Evolutionary conservation across 805 yeast species (phyloP), one percentile per base, ranked within the genome.

Genomic region (Pichia thaimueangensis): DNA sequence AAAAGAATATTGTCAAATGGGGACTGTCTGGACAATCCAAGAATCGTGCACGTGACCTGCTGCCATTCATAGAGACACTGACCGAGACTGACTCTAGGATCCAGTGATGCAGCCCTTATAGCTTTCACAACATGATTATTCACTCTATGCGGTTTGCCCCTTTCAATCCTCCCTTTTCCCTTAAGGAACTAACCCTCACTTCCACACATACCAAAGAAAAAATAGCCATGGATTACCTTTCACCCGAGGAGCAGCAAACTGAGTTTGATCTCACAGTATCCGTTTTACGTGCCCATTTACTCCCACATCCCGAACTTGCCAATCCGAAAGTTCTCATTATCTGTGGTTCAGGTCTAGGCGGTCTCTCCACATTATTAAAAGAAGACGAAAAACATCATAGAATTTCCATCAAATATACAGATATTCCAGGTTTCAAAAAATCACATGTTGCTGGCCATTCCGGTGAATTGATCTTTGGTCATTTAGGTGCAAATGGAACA

Each of bases 301-400:
- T 49, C 16, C 30, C 22, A n/a, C 45, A 32, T 27, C 41, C 44
- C 23, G 17, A 30, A 10, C 30, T 55, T 10, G 41, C 35, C 19
- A 39, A 44, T 11, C 95, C 96, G 2, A 66, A 76, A 46, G 80
- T 78, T 0, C 74, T 88, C 44, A 82, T 91, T 49, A 85, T 91
- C 41, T 89, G 97, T 64, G 98, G 98, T 6, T 85, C 96, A 5
- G 98, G 98, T 0, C 69, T 91, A 15, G 95, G 96, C 11, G 95
- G 94, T 1, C 80, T 91, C 38, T 82, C 89, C 2, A 69, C 74
- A 37, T 63, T 71, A 20, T 57, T 82, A 34, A 57, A 60, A 17
- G 57, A 65, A 5, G 40, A 40, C 10, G 38, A 32, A 2, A 22
- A 37, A 8, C 22, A 39, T 13, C 59, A 67, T 5, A 63, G 68